Base-by-base conservation (phyloP, 768 basidiomycete species). In the Termitomyces heimii region DNA sequence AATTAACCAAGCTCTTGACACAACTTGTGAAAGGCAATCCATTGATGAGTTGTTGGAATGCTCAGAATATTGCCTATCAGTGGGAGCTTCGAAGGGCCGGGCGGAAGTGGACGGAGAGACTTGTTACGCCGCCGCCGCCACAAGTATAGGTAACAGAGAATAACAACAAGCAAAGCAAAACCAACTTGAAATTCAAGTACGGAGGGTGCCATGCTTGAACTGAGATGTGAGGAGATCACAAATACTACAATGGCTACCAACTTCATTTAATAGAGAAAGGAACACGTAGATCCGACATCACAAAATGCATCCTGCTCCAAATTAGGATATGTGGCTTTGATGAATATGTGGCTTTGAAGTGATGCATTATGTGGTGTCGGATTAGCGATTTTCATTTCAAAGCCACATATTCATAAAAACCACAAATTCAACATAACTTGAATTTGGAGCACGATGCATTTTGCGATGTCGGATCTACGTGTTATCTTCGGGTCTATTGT, bases 1-100 rank as follows among this genome's bases (percentile, higher is more conserved):
- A 26, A 44, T 74, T 76, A 39, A 63, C 62, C 48, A 56, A 44
- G 37, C 37, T 58, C 54, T 31, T 56, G 26, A 26, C 57, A 61
- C 62, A 57, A 61, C 44, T 61, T 42, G 28, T 63, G 62, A 63
- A 60, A 63, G 4, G 45, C 37, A 18, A 51, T 54, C 62, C 62
- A 63, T 47, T 58, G 49, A 1, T 35, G 51, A 14, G 34, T 35
- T 13, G 44, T 55, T 4, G 53, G 56, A 13, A 60, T 34, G n/a
- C 59, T 45, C 26, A 63, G 42, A 28, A 63, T 32, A 26, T 63
- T 60, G 14, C 62, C 62, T 18, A 63, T 56, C 4, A 63, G 8
- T 20, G 39, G 39, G n/a, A 40, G n/a, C 10, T 3, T 40, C 10
- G 39, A 40, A 40, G 39, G 39, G 13, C 14, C 60, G n/a, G 60